phyloP scores from a whole-genome alignment of 768 basidiomycete genomes.

The Strobilomyces confusus region DNA sequence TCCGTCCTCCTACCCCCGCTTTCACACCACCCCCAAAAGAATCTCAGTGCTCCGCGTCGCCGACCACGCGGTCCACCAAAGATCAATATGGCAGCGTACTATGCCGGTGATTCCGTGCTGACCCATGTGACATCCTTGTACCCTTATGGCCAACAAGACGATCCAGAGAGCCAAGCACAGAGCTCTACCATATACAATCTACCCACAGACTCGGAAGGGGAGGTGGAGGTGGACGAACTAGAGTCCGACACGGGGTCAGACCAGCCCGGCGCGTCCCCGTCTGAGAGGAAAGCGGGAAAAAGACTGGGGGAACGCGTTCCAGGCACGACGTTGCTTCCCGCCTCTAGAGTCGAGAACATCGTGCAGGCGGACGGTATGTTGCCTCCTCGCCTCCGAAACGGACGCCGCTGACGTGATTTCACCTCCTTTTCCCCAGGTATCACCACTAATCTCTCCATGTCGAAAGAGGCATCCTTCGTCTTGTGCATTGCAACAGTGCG shows the following conservation, averaged over 20 bases:
- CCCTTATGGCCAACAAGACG: slow-evolving; percentile 27
- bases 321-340: slow-evolving; percentile 66
- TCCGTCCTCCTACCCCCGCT: slow-evolving; percentile 2
- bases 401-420: slow-evolving; percentile 15
- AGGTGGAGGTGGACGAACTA: slow-evolving; percentile 33
- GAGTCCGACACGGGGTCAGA: slow-evolving; percentile 33
- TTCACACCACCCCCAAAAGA: neutral
- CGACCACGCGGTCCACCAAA: slow-evolving; percentile 10
- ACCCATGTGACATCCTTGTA: slow-evolving; percentile 32
- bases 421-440: slow-evolving; percentile 39
- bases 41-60: slow-evolving; percentile 5
- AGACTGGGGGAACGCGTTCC: slow-evolving; percentile 43
- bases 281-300: slow-evolving; percentile 29
- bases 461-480: slow-evolving; percentile 72
- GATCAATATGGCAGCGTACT: slow-evolving; percentile 30
- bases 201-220: slow-evolving; percentile 33
- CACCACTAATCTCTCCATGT: slow-evolving; percentile 60
- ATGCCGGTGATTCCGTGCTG: slow-evolving; percentile 25
- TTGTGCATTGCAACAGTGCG: slow-evolving; percentile 73
- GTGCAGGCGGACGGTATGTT: slow-evolving; percentile 71
- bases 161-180: slow-evolving; percentile 21
- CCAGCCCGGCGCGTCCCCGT: slow-evolving; percentile 20
- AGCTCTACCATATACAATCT: slow-evolving; percentile 30
- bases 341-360: slow-evolving; percentile 67
- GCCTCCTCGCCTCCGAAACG: slow-evolving; percentile 6